These are phyloP conservation scores for Prosopis cineraria DNA, from an alignment of 306 rosid species.

Conservation along the genomic window DNA sequence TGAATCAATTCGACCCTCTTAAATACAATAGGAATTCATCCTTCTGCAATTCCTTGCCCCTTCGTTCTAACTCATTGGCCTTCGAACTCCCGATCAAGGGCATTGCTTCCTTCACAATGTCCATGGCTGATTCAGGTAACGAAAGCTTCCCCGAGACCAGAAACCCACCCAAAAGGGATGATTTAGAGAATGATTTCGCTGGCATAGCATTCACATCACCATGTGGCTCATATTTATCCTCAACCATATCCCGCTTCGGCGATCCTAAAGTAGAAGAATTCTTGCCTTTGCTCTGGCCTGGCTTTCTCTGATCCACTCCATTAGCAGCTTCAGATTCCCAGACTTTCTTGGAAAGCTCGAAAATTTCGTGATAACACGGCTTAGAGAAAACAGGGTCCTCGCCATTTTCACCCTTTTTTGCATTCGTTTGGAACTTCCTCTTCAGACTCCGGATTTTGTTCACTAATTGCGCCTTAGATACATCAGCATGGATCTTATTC, in stretches of 20 bases:
- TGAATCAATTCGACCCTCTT: constrained; percentile 37
- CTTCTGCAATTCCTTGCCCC: constrained; percentile 41
- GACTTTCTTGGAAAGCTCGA: constrained; percentile 43
- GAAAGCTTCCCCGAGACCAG: constrained; percentile 24
- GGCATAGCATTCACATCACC: constrained; percentile 15
- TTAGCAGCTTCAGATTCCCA: constrained; percentile 36
- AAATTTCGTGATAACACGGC: constrained; percentile 37
- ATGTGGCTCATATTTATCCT: not conserved
- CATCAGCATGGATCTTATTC: constrained; percentile 43
- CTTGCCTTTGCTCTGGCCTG: constrained; percentile 27
- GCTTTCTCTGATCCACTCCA: constrained; percentile 28
- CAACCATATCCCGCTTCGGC: constrained; percentile 28
- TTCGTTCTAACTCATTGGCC: constrained; percentile 44
- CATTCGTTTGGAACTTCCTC: constrained; percentile 45
- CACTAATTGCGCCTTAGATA: constrained; percentile 39
- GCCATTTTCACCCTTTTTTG: constrained; percentile 36
- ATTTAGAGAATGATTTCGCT: constrained; percentile 32
- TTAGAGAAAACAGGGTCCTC: constrained; percentile 42
- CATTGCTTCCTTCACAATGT: constrained; percentile 23
- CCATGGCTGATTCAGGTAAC: constrained; percentile 6
- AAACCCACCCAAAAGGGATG: constrained; percentile 37
- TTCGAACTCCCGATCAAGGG: constrained; percentile 40
- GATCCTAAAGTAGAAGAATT: constrained; percentile 12
- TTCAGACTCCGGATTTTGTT: constrained; percentile 51
- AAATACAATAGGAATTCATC: constrained; percentile 38